Evolutionary conservation across 1,139 yeast species (phyloP).

Genomic region (Protomyces gravidus): DNA sequence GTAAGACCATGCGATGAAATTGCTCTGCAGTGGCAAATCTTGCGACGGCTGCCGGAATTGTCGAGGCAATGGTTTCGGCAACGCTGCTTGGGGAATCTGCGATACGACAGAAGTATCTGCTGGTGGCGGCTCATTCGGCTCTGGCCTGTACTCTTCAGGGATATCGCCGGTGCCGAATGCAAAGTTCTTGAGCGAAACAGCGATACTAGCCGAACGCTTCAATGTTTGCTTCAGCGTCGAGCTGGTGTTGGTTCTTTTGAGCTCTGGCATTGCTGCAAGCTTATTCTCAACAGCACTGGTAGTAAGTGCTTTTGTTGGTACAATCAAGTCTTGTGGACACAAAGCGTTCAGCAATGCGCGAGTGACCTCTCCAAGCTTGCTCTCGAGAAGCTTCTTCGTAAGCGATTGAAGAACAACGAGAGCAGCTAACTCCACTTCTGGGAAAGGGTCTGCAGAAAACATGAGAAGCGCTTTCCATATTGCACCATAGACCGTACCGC

Average conservation of each 20-base stretch:
- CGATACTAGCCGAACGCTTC: slow-evolving; percentile 43
- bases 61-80: slow-evolving; percentile 28
- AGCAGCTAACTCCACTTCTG: slow-evolving; percentile 72
- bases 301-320: slow-evolving; percentile 7
- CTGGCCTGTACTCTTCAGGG: slow-evolving; percentile 30
- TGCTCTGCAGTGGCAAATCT: slow-evolving; percentile 56
- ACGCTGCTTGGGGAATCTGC: slow-evolving; percentile 35
- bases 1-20: slow-evolving; percentile 79
- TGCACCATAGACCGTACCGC: slow-evolving; percentile 81
- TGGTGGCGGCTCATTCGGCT: slow-evolving; percentile 33
- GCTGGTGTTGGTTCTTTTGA: slow-evolving; percentile 1
- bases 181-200: slow-evolving; percentile 40
- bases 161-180: slow-evolving; percentile 38
- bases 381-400: slow-evolving; percentile 57
- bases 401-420: slow-evolving; percentile 72
- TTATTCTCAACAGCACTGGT: slow-evolving; percentile 9
- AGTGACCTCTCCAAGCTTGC: slow-evolving; percentile 61
- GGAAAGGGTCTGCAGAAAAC: slow-evolving; percentile 82
- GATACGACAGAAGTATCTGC: slow-evolving; percentile 36
- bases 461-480: slow-evolving; percentile 82
- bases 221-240: slow-evolving; percentile 34
- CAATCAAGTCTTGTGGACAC: slow-evolving; percentile 7
- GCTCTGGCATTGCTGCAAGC: slow-evolving; percentile 1
- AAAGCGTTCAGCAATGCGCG: slow-evolving; percentile 47
- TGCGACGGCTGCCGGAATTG: slow-evolving; percentile 19